A percentile compares a stretch with the other conserved stretches of the same genome.
These are phyloP conservation scores for Nicotiana tomentosiformis DNA, from an alignment of 257 asterid genomes.

Conservation along the genomic window DNA sequence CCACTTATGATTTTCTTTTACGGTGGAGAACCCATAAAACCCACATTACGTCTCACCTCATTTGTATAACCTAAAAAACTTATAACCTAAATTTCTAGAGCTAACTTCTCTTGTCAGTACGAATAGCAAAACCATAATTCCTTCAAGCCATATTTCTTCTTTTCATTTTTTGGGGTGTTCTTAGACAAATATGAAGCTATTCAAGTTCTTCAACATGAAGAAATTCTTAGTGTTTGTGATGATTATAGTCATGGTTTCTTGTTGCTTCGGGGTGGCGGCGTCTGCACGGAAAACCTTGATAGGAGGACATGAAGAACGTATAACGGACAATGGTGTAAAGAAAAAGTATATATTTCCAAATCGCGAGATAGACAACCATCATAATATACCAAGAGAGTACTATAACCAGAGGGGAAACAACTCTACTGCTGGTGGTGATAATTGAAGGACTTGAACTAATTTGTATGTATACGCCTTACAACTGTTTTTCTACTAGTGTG, in stretches of 20 bases:
- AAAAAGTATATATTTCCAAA: constrained; percentile 5
- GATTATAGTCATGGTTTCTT: neutral
- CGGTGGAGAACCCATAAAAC: constrained; percentile 24
- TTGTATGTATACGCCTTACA: neutral
- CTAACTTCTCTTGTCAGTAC: neutral
- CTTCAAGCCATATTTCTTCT: neutral
- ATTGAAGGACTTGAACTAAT: constrained; percentile 18
- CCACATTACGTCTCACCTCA: neutral
- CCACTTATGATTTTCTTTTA: constrained; percentile 32
- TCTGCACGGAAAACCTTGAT: neutral
- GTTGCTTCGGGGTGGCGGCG: neutral
- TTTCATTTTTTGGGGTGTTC: neutral
- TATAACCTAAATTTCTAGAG: neutral
- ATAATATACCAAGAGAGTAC: constrained; percentile 51
- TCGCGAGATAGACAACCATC: constrained; percentile 42
- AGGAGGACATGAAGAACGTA: neutral
- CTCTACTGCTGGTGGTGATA: constrained; percentile 16
- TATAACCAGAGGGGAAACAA: constrained; percentile 41
- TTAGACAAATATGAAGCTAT: neutral
- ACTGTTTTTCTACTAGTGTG: neutral
- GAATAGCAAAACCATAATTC: neutral
- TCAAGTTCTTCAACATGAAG: neutral
- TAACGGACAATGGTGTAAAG: neutral
- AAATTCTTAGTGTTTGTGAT: neutral
- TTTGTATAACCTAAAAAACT: neutral